A percentile compares a stretch with the other conserved stretches of the same genome.
phyloP scores from a whole-genome alignment of 768 basidiomycete genomes.

The Megacollybia marginata region DNA sequence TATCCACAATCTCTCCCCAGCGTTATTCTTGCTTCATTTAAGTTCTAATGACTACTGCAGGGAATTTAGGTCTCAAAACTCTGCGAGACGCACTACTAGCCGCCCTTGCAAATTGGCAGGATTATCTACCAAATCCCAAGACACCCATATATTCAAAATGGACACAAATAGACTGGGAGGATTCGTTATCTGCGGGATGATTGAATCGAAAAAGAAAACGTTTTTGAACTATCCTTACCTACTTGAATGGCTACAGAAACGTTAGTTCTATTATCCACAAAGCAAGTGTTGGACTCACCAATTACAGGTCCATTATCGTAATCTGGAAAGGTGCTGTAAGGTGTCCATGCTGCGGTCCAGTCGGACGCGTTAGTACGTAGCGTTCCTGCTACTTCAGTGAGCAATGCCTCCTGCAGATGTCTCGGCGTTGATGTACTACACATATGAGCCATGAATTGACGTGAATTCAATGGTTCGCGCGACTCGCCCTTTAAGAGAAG shows the following conservation, averaged over 20 bases:
- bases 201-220: background rate
- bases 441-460: no score
- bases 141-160: no score
- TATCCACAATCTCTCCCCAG: no score
- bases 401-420: conserved; percentile 70
- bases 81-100: no score
- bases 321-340: conserved; percentile 64
- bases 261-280: background rate
- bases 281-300: conserved; percentile 27
- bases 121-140: no score
- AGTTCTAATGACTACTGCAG: no score
- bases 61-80: no score
- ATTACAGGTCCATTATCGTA: conserved; percentile 69
- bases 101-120: no score
- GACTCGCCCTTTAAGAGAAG: background rate
- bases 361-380: conserved; percentile 72
- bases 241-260: conserved; percentile 20
- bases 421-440: conserved; percentile 70
- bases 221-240: conserved; percentile 10
- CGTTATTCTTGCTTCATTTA: no score
- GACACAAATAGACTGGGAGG: conserved; percentile 40
- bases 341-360: conserved; percentile 64
- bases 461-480: background rate
- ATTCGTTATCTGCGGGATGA: conserved; percentile 62
- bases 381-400: conserved; percentile 52